Evolutionary conservation across 2,329 filamentous ascomycete genomes (phyloP).

Genomic region (Pezizomycotina sp.): DNA sequence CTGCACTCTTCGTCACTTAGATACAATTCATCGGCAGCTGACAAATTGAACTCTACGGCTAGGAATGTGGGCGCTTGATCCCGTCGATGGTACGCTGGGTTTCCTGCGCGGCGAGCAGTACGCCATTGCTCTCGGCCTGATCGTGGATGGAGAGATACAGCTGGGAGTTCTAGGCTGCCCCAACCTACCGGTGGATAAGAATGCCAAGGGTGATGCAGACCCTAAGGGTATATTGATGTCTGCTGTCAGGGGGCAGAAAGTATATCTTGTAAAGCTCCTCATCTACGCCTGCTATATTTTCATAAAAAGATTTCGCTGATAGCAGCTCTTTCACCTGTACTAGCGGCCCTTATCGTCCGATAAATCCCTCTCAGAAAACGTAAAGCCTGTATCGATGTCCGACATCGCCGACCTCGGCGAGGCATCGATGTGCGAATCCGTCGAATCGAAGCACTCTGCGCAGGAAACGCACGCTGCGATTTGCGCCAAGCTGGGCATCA

Average conservation of each 20-base stretch:
- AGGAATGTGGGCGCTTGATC: conserved; percentile 82
- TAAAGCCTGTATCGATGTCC: conserved; percentile 54
- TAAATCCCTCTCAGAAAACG: conserved; percentile 40
- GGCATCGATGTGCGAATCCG: conserved; percentile 90
- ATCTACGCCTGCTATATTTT: background rate
- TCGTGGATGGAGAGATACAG: conserved; percentile 85
- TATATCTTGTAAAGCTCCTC: conserved; percentile 37
- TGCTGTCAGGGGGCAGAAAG: conserved; percentile 62
- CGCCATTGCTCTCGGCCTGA: conserved; percentile 78
- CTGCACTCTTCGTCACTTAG: background rate
- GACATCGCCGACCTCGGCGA: conserved; percentile 53
- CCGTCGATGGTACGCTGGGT: conserved; percentile 94
- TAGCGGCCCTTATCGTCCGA: conserved; percentile 41
- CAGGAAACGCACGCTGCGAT: conserved; percentile 79
- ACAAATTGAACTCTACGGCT: background rate
- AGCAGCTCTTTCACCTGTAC: background rate
- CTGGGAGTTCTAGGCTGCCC: conserved; percentile 91
- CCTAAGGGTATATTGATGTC: conserved; percentile 72
- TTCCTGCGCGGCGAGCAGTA: conserved; percentile 95
- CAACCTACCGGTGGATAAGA: conserved; percentile 79
- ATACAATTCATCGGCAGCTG: background rate
- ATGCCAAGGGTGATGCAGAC: too few relatives aligned
- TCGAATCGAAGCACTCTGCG: conserved; percentile 80
- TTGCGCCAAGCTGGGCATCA: conserved; percentile 71
- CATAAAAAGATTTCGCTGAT: background rate